Percentiles rank a stretch among this genome's conserved stretches.
These are phyloP conservation scores for Xylaria grammica DNA, from an alignment of 495 filamentous ascomycete species.

Conservation along the genomic window DNA sequence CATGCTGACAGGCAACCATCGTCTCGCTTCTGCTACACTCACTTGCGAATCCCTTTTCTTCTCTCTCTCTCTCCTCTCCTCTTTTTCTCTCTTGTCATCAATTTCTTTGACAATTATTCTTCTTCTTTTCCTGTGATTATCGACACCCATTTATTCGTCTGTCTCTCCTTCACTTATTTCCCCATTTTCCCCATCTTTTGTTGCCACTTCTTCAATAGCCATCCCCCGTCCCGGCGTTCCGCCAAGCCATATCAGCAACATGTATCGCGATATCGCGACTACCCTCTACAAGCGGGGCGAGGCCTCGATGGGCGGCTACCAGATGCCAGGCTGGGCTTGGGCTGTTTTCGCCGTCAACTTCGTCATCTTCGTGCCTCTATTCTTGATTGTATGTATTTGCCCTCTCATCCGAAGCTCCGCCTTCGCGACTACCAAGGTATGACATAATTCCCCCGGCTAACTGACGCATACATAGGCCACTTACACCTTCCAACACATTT, in stretches of 20 bases:
- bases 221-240: not conserved
- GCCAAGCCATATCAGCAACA: constrained; percentile 22
- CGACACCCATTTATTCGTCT: not conserved
- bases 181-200: not conserved
- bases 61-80: not conserved
- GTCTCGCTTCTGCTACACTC: not conserved
- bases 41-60: not conserved
- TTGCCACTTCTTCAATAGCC: not conserved
- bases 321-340: constrained; percentile 41
- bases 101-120: not conserved
- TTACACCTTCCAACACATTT: constrained; percentile 48
- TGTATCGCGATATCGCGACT: constrained; percentile 42
- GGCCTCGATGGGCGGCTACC: constrained; percentile 29
- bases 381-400: constrained; percentile 38
- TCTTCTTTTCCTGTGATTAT: not conserved
- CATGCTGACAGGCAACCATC: constrained; percentile 6
- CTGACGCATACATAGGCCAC: constrained; percentile 33
- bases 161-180: not conserved
- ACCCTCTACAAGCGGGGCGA: constrained; percentile 40
- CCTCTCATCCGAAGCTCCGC: not conserved
- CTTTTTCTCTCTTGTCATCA: not conserved
- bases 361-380: constrained; percentile 46
- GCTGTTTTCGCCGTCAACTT: constrained; percentile 35
- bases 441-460: constrained; percentile 21
- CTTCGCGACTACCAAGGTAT: not conserved